Base-by-base conservation (phyloP, 257 asterid species). In the Linaria vulgaris region DNA sequence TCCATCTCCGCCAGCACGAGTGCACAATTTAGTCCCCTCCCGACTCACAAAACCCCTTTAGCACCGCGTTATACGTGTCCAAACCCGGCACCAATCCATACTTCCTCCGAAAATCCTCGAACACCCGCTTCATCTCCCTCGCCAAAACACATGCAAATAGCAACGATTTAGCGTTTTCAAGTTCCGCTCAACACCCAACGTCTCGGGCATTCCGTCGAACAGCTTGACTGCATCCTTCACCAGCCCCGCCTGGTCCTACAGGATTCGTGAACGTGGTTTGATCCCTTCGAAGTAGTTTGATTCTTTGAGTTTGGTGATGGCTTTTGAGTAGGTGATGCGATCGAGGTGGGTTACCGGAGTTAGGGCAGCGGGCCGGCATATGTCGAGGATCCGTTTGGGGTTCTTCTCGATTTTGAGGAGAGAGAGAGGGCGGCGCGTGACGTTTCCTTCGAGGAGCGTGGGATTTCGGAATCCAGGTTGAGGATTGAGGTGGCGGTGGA, bases 171-270 rank as follows among this genome's bases (percentile, higher is more conserved):
- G 56, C 1, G 96, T 73, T 48, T 79, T 79, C 39, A 70, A 79
- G 41, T 67, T 84, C 39, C 91, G 51, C 16, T 74, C 64, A 21
- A 85, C 12, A 0, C 94, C 88, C 76, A 80, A 27, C 34, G 3
- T 27, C 1, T 64, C 69, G 49, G 72, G 82, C 94, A 89, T 78
- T 80, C 72, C 74, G 43, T 92, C 94, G 67, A 92, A 89, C 72
- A 86, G 71, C 52, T 69, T 75, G 12, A 78, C 17, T 0, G 99
- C 96, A 16, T 94, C 86, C 4, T 23, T 6, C 22, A 74, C 24
- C 34, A 94, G 72, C 4, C 94, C 96, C 10, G 84, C 94, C 53
- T 82, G 85, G 21, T 95, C 99, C 43, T 89, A 92, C 4, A 89
- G 57, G 88, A 79, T 21, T 89, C 97, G 0, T 70, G 69, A 5